phyloP scores from a whole-genome alignment of 2,329 filamentous ascomycete genomes.

The Beauveria medogensis region DNA sequence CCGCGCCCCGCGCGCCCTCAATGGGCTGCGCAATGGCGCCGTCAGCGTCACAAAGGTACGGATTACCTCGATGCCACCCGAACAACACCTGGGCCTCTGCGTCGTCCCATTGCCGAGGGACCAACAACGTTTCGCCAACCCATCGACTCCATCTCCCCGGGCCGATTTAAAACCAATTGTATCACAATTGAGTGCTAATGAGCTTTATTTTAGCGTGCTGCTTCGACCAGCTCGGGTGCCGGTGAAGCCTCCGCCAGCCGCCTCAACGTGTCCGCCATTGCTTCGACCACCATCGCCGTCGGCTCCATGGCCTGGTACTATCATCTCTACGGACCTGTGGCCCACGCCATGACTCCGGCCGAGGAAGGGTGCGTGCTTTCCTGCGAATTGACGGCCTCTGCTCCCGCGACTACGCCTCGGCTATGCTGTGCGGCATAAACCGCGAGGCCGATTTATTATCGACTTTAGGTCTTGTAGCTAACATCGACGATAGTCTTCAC shows the following conservation, averaged over 20 bases:
- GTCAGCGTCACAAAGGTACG: conserved; percentile 66
- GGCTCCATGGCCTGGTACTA: conserved; percentile 96
- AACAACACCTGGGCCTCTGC: conserved; percentile 15
- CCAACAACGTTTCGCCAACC: conserved; percentile 23
- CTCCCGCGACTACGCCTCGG: background rate
- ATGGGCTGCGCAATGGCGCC: conserved; percentile 66
- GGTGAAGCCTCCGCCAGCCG: conserved; percentile 64
- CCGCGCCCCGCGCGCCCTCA: conserved; percentile 80
- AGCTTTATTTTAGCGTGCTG: conserved; percentile 44
- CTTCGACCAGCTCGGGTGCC: conserved; percentile 68
- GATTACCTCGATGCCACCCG: conserved; percentile 20
- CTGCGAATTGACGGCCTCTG: background rate
- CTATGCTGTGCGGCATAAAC: conserved; percentile 13
- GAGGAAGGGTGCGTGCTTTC: conserved; percentile 86
- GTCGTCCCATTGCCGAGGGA: conserved; percentile 28
- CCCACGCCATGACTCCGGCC: conserved; percentile 81
- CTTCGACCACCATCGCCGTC: conserved; percentile 77
- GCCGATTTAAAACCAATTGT: conserved; percentile 14
- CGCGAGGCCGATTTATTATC: background rate
- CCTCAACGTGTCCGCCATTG: conserved; percentile 78
- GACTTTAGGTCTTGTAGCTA: conserved; percentile 16
- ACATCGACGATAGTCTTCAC: conserved; percentile 61
- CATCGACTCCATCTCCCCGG: conserved; percentile 16
- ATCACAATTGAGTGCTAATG: conserved; percentile 28
- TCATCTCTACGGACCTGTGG: conserved; percentile 84